Base-by-base conservation (phyloP, 2,329 filamentous ascomycete species). In the Botrytis deweyae region DNA sequence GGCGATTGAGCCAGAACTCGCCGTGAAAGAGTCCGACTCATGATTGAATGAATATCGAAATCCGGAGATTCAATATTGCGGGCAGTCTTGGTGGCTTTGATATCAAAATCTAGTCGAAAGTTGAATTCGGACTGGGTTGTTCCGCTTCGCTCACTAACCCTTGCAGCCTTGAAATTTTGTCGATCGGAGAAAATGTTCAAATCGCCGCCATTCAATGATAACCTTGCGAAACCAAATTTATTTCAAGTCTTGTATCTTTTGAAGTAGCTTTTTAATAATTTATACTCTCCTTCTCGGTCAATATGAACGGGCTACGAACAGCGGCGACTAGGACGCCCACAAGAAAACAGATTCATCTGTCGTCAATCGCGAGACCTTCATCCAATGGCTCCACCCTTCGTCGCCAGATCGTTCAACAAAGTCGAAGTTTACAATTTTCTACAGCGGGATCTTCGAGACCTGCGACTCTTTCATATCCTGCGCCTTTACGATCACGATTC, bases 401-500 rank as follows among this genome's bases (percentile, higher is more conserved):
- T 72, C 82, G 81, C 76, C 80, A 80, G 73, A 78, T 82, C 63
- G 76, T 83, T 52, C 80, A 80, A 70, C 82, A 82, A 71, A 79
- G 77, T 62, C 79, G 80, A 58, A 73, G 74, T 70, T 29, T 78
- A 70, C 75, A 76, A 73, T 78, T 72, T 44, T 78, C 77, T 46
- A 80, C 80, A 70, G 76, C 80, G 73, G 78, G 72, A 38, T 76
- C 79, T 73, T 74, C 77, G 78, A 80, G 80, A 73, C 79, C 83
- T 81, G 74, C 84, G 82, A 77, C 80, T 83, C 76, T 83, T 79
- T 74, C 82, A 79, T 76, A 79, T 81, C 76, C 78, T 81, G 59
- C 83, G 83, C 74, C 82, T 55, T 76, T 82, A 67, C 74, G 80
- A 73, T 80, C 84, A 78, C 78, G 81, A 82, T 78, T 83, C 81